Evolutionary conservation across 768 basidiomycete genomes (phyloP).

Genomic region (Boletus eberwhitei): DNA sequence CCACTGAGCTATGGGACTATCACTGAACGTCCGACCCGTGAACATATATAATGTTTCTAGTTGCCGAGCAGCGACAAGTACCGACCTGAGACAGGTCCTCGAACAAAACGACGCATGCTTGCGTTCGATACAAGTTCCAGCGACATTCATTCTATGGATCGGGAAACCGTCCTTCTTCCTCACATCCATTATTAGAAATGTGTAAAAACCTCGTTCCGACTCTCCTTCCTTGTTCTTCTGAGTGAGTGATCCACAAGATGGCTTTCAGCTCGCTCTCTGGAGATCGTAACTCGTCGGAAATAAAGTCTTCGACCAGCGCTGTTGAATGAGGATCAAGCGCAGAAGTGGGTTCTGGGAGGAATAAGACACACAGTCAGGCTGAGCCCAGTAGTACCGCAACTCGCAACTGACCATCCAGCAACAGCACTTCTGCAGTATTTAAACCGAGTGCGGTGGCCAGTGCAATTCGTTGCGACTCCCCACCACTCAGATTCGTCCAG

Average conservation of each 20-base stretch:
- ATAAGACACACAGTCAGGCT: neutral
- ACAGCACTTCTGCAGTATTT: conserved; percentile 71
- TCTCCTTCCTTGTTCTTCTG: conserved; percentile 71
- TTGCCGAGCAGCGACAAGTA: neutral
- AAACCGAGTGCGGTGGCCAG: conserved; percentile 73
- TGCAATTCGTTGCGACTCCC: conserved; percentile 82
- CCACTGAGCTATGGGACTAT: conserved; percentile 58
- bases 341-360: conserved; percentile 75
- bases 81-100: neutral
- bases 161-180: conserved; percentile 35
- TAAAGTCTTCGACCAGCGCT: conserved; percentile 58
- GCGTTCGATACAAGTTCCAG: neutral
- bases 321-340: conserved; percentile 75
- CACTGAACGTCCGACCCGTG: neutral
- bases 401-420: conserved; percentile 65
- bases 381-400: conserved; percentile 16
- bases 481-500: conserved; percentile 82
- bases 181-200: conserved; percentile 41
- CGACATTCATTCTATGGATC: conserved; percentile 20
- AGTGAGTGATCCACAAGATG: conserved; percentile 86
- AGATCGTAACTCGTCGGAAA: conserved; percentile 51
- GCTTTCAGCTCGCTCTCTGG: conserved; percentile 57
- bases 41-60: neutral
- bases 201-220: conserved; percentile 69
- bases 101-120: no score